Conservation (phyloP, 441 rosid species). For the Pelargonium cotyledonis region DNA sequence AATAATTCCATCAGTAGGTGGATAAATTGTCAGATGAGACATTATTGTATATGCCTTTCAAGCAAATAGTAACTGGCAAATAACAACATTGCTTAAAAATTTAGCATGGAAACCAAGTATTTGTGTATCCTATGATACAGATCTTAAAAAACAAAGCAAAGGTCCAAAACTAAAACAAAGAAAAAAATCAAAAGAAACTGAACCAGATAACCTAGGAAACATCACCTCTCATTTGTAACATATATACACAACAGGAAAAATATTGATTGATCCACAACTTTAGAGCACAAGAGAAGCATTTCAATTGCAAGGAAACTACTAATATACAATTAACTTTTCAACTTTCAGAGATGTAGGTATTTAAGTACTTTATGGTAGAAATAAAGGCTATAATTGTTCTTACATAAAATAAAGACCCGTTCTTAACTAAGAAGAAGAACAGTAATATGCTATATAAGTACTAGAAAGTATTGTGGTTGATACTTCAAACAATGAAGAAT, state of each 20-base stretch:
- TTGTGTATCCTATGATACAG: neutral
- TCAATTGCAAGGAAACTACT: neutral
- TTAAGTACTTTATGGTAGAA: neutral
- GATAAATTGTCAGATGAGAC: neutral
- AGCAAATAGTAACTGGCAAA: neutral
- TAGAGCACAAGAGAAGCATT: neutral
- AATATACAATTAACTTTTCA: neutral
- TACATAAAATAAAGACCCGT: neutral
- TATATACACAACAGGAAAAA: no score
- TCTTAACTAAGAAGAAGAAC: neutral
- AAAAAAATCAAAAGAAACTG: neutral
- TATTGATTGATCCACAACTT: neutral
- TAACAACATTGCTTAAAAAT: neutral
- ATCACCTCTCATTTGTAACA: neutral
- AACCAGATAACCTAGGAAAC: neutral
- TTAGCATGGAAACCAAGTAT: neutral
- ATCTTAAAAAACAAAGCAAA: no score
- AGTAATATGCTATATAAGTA: neutral
- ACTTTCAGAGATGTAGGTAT: neutral
- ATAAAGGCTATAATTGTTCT: no score
- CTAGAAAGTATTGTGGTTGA: neutral
- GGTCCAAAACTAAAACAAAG: no score
- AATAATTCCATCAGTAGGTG: neutral
- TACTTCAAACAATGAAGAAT: neutral
- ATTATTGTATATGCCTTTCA: neutral